phyloP scores from a whole-genome alignment of 1,284 basidiomycete species.

The Pterula multifida region DNA sequence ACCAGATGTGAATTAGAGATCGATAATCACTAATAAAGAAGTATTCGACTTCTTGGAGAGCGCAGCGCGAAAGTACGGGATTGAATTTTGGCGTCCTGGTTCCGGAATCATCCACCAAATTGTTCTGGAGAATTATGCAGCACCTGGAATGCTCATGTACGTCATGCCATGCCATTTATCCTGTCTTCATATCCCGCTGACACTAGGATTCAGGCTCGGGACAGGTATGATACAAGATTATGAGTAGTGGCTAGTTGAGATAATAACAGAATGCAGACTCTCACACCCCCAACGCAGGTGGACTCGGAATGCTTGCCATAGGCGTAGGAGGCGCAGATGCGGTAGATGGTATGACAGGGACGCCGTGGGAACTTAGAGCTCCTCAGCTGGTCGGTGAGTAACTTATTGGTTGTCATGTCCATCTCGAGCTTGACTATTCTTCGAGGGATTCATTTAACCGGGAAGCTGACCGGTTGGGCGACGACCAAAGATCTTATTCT shows the following conservation, averaged over 20 bases:
- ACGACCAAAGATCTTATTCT: slow-evolving; percentile 97
- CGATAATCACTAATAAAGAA: slow-evolving; percentile 86
- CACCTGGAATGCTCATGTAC: slow-evolving; percentile 77
- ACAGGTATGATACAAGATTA: slow-evolving; percentile 39
- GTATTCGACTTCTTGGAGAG: slow-evolving; percentile 98
- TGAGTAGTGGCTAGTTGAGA: background rate
- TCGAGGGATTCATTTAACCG: slow-evolving; percentile 82
- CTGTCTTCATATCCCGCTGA: slow-evolving; percentile 2
- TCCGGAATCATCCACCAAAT: slow-evolving; percentile 98
- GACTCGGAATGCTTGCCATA: slow-evolving; percentile 95
- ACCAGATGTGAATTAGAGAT: slow-evolving; percentile 30
- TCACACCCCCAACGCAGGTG: slow-evolving; percentile 97
- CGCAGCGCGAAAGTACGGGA: slow-evolving; percentile 89
- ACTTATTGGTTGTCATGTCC: slow-evolving; percentile 6
- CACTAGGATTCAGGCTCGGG: slow-evolving; percentile 41
- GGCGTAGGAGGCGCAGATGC: slow-evolving; percentile 99
- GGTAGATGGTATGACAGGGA: slow-evolving; percentile 96
- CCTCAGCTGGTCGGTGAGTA: slow-evolving; percentile 76
- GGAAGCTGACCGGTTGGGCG: slow-evolving; percentile 83
- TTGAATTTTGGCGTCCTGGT: slow-evolving; percentile 93
- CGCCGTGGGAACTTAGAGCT: slow-evolving; percentile 97
- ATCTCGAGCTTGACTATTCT: background rate
- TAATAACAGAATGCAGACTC: slow-evolving; percentile 52
- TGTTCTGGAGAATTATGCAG: slow-evolving; percentile 95
- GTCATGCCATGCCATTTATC: slow-evolving; percentile 18